A percentile compares a stretch with the other conserved stretches of the same genome.
These are phyloP conservation scores for Stagonosporopsis vannaccii DNA, from an alignment of 2,329 filamentous ascomycete genomes.

Conservation along the genomic window DNA sequence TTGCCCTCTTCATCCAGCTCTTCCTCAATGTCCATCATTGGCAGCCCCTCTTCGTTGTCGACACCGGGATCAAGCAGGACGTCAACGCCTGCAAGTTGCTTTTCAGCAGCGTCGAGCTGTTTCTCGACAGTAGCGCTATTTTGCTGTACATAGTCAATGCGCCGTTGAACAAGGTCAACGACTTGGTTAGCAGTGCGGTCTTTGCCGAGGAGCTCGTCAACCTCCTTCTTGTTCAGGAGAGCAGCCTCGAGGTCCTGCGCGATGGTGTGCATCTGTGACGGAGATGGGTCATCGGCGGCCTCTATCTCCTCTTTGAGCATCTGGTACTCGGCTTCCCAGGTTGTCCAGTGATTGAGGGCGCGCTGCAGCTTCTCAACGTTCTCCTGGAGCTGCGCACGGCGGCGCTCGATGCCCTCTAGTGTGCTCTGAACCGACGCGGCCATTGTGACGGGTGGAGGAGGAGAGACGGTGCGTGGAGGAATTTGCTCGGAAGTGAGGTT, in stretches of 20 bases:
- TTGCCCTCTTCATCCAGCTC: conserved; percentile 91
- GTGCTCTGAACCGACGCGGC: conserved; percentile 52
- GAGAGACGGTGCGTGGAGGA: neutral
- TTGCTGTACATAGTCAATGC: conserved; percentile 87
- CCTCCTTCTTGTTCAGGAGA: conserved; percentile 68
- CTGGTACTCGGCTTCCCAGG: conserved; percentile 92
- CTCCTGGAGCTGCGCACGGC: conserved; percentile 76
- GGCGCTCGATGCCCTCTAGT: conserved; percentile 75
- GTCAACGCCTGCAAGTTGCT: conserved; percentile 69
- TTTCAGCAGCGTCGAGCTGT: conserved; percentile 72
- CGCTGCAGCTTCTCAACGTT: conserved; percentile 76
- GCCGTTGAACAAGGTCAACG: conserved; percentile 70
- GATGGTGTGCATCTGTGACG: conserved; percentile 51
- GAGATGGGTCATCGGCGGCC: conserved; percentile 39
- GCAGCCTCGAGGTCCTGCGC: conserved; percentile 68
- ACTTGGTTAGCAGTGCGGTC: conserved; percentile 68
- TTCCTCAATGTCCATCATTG: conserved; percentile 90
- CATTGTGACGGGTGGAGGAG: conserved; percentile 28
- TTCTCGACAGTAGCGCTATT: conserved; percentile 80
- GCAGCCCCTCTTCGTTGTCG: conserved; percentile 72
- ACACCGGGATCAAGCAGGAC: conserved; percentile 65
- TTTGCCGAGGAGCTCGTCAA: conserved; percentile 61
- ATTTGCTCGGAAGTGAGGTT: conserved; percentile 8
- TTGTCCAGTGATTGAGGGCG: conserved; percentile 85
- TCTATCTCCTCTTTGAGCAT: conserved; percentile 83